Evolutionary conservation across 768 basidiomycete genomes (phyloP).

Genomic region (Psilocybe cyanescens): DNA sequence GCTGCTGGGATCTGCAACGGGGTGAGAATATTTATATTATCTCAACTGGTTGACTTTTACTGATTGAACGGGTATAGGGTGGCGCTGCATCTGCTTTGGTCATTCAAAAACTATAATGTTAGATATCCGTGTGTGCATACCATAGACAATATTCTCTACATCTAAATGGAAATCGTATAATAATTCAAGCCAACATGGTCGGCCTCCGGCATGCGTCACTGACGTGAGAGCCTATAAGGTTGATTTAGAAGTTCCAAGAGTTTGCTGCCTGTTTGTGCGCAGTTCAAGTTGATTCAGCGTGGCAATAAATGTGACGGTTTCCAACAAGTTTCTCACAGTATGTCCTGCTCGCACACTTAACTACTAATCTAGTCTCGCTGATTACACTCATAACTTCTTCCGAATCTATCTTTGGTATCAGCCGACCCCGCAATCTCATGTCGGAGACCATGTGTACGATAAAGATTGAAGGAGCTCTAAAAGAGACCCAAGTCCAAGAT

Average conservation of each 20-base stretch:
- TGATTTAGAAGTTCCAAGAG: slow-evolving; percentile 2
- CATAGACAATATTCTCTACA: slow-evolving; percentile 10
- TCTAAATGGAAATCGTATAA: slow-evolving; percentile 15
- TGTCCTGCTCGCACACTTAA: slow-evolving; percentile 11
- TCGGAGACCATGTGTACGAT: slow-evolving; percentile 10
- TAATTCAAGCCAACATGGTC: neutral
- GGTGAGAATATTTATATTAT: slow-evolving; percentile 50
- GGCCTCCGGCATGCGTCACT: slow-evolving; percentile 9
- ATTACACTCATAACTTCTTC: slow-evolving; percentile 7
- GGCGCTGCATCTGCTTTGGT: slow-evolving; percentile 92
- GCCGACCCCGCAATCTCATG: slow-evolving; percentile 7
- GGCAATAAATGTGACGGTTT: neutral
- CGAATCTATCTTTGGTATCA: slow-evolving; percentile 18
- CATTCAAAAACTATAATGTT: slow-evolving; percentile 78
- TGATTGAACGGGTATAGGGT: slow-evolving; percentile 53
- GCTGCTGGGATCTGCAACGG: slow-evolving; percentile 98
- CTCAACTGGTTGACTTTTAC: slow-evolving; percentile 11
- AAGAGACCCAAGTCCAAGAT: slow-evolving; percentile 1
- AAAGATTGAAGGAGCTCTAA: slow-evolving; percentile 2
- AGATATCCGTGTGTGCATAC: slow-evolving; percentile 19
- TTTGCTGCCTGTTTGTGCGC: slow-evolving; percentile 14
- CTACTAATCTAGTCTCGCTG: slow-evolving; percentile 1
- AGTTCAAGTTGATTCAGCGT: neutral
- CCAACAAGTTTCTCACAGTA: slow-evolving; percentile 21
- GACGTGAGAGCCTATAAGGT: slow-evolving; percentile 18